These are phyloP conservation scores for Barnettozyma sp. DNA, from an alignment of 805 yeast genomes.

Conservation along the genomic window DNA sequence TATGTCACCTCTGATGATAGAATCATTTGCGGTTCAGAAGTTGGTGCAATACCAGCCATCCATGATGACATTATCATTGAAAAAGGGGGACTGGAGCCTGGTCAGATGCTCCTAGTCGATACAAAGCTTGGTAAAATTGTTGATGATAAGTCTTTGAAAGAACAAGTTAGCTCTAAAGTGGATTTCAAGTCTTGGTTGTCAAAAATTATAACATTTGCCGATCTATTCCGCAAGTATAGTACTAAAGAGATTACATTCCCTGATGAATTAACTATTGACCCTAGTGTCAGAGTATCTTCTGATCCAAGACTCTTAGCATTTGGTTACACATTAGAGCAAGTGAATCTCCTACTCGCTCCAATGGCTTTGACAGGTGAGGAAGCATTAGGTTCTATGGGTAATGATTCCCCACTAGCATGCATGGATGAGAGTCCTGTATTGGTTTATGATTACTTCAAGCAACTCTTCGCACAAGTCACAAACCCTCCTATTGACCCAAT, in stretches of 20 bases:
- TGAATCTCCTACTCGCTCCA: slow-evolving; percentile 76
- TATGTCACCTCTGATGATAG: slow-evolving; percentile 91
- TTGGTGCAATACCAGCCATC: slow-evolving; percentile 82
- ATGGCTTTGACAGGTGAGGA: slow-evolving; percentile 93
- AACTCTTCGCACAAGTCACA: slow-evolving; percentile 95
- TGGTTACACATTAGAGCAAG: slow-evolving; percentile 93
- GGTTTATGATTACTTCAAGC: slow-evolving; percentile 89
- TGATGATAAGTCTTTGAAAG: slow-evolving; percentile 85
- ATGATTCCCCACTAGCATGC: slow-evolving; percentile 93
- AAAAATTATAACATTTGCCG: slow-evolving; percentile 78
- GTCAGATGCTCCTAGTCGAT: slow-evolving; percentile 92
- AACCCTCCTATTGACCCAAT: slow-evolving; percentile 99
- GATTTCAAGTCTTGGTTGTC: slow-evolving; percentile 95
- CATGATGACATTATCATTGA: slow-evolving; percentile 75
- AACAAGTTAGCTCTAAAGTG: slow-evolving; percentile 66
- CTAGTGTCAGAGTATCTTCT: slow-evolving; percentile 42
- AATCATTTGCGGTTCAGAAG: slow-evolving; percentile 97
- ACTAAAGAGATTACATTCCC: slow-evolving; percentile 17
- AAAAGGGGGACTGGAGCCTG: slow-evolving; percentile 94
- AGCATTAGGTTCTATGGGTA: slow-evolving; percentile 98
- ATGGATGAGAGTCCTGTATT: slow-evolving; percentile 87
- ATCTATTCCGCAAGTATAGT: slow-evolving; percentile 53
- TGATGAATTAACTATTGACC: slow-evolving; percentile 22
- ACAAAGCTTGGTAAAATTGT: slow-evolving; percentile 89
- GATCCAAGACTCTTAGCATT: slow-evolving; percentile 82